Evolutionary conservation across 306 rosid species (phyloP), one percentile per base, ranked within the genome.

Genomic region (Acmispon strigosus): DNA sequence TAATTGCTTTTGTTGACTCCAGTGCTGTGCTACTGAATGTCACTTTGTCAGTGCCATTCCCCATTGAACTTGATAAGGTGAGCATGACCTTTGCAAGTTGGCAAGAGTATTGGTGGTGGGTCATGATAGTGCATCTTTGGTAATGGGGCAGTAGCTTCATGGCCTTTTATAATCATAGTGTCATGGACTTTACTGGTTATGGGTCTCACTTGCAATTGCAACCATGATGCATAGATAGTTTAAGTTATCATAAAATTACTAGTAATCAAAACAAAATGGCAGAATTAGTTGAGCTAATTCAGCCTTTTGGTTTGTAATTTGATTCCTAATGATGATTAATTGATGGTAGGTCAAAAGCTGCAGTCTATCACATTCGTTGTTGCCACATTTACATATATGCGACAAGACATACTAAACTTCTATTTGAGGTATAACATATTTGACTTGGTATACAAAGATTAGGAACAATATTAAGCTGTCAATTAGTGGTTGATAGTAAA

Each of bases 1-100:
- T n/a, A n/a, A n/a, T n/a, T 81, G 76, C 54, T 37, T 17, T n/a
- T 62, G 74, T 73, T 69, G 82, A 73, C 80, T 77, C 58, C 65
- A 7, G 55, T 15, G 37, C 7, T 56, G 59, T 78, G 55, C 77
- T 22, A 47, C 15, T 50, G 42, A 56, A 47, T 24, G 8, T 19
- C 59, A n/a, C 58, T 64, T 14, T 55, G 71, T 56, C 84, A 18
- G 80, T 75, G 61, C 45, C 51, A 12, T 44, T 58, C 60, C 14
- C 53, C 45, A 18, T 9, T 59, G 19, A 44, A 8, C 44, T 19
- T 74, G 54, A 73, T 34, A 73, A 52, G 67, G 78, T 72, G 64
- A 36, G 8, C 2, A 20, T 7, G 69, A 50, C 67, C 43, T 19
- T 52, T 50, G 65, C 64, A 56, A 72, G 13, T 55, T 65, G 51